Evolutionary conservation across 306 rosid species (phyloP), one percentile per base, ranked within the genome.

Genomic region (Prunus mongolica): DNA sequence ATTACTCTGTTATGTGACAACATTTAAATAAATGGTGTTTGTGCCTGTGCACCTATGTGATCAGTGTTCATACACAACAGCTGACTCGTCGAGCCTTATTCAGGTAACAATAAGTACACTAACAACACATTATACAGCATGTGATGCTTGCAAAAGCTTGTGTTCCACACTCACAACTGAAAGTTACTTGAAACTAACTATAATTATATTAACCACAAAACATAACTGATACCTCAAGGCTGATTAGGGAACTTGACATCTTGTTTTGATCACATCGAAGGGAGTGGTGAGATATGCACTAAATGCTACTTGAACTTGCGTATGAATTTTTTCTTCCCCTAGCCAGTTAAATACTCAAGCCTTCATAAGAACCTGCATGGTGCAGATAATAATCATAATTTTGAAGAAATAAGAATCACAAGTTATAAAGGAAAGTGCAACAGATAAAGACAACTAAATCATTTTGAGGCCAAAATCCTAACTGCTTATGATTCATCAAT

Each of bases 261-360:
- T 86, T 72, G 98, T 93, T 87, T 93, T 91, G 81, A 90, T 75
- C 32, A 88, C 96, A 80, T 93, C 95, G 81, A 93, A 76, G 72
- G 96, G 98, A 79, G 96, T 93, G 49, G 98, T 91, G 68, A 93
- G 93, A 82, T 89, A 93, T 28, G 96, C 92, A 30, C 98, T 86
- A 60, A 32, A 34, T 34, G 44, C 8, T 34, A 6, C 44, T 34
- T 34, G 8, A 34, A 6, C 44, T 75, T 76, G 52, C 79, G 68
- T 25, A 72, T n/a, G 89, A 34, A 83, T 87, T 83, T 78, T 71
- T 84, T 80, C 87, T 88, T 89, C 80, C 91, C 93, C 64, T 86
- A 76, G 70, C 84, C 88, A 5, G 81, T 81, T 38, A 68, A 76
- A 62, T 92, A 83, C 90, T 92, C 86, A 90, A 76, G 54, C 84